A percentile compares a stretch with the other conserved stretches of the same genome.
phyloP scores from a whole-genome alignment of 805 yeast genomes.

The Sugiyamaella marilandica region DNA sequence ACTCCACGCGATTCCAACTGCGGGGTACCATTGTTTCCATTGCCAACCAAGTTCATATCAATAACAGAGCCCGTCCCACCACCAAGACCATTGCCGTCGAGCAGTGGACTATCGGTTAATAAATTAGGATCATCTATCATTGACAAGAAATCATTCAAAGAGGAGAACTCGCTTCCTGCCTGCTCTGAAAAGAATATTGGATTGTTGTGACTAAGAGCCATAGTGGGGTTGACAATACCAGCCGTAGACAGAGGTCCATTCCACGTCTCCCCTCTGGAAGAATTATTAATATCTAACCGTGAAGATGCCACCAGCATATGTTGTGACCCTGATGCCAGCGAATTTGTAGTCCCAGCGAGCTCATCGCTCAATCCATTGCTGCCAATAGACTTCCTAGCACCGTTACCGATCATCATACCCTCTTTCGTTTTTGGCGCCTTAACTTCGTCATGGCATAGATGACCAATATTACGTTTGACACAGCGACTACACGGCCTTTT shows the following conservation, averaged over 20 bases:
- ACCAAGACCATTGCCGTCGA: slow-evolving; percentile 32
- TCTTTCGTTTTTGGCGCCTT: slow-evolving; percentile 6
- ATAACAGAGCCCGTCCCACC: slow-evolving; percentile 44
- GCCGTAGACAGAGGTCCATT: background rate
- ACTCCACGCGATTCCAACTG: slow-evolving; percentile 4
- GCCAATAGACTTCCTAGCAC: background rate
- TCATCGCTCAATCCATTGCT: background rate
- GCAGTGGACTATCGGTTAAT: slow-evolving; percentile 28
- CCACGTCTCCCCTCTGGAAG: slow-evolving; percentile 7
- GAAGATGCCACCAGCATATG: slow-evolving; percentile 9
- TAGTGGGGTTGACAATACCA: background rate
- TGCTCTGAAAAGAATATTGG: slow-evolving; percentile 86
- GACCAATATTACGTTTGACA: slow-evolving; percentile 80
- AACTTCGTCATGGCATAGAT: slow-evolving; percentile 76
- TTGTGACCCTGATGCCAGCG: slow-evolving; percentile 9
- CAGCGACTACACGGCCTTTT: slow-evolving; percentile 77
- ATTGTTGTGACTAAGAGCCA: slow-evolving; percentile 22
- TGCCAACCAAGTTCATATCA: background rate
- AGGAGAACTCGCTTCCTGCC: slow-evolving; percentile 87
- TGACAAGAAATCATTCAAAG: slow-evolving; percentile 80
- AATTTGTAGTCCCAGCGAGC: background rate
- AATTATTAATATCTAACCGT: slow-evolving; percentile 9
- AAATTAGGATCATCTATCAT: slow-evolving; percentile 67
- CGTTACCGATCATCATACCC: background rate
- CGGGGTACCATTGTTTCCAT: background rate